Evolutionary conservation across 805 yeast genomes (phyloP).

Genomic region (Ogataea chonburiensis): DNA sequence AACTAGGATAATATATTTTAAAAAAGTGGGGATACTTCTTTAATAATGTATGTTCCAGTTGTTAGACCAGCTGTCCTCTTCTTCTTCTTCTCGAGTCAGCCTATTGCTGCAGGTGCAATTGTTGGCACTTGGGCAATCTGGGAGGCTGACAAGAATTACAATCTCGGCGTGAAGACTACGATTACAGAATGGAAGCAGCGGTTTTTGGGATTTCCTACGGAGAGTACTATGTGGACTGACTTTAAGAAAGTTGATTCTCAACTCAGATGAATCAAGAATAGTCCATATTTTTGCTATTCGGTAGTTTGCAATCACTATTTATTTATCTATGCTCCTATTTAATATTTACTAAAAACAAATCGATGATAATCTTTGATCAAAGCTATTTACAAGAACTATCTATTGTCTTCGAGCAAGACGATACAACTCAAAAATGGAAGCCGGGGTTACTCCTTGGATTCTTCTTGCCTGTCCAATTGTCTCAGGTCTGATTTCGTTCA

Average conservation of each 20-base stretch:
- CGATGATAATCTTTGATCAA: no score
- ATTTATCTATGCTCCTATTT: no score
- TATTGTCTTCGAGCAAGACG: slow-evolving; percentile 42
- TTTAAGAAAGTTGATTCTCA: slow-evolving; percentile 34
- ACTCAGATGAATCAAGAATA: slow-evolving; percentile 17
- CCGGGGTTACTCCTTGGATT: slow-evolving; percentile 93
- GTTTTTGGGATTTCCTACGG: slow-evolving; percentile 36
- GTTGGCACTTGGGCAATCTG: slow-evolving; percentile 35
- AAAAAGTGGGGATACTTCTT: slow-evolving; percentile 2
- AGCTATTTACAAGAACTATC: background rate
- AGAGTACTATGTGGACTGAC: slow-evolving; percentile 27
- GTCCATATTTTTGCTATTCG: no score
- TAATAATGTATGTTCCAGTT: slow-evolving; percentile 27
- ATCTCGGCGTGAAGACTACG: slow-evolving; percentile 32
- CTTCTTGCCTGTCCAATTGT: slow-evolving; percentile 95
- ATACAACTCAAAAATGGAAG: slow-evolving; percentile 80
- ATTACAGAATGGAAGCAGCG: slow-evolving; percentile 30
- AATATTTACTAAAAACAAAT: no score
- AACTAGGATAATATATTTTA: background rate
- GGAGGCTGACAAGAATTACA: slow-evolving; percentile 37
- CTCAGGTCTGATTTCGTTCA: slow-evolving; percentile 76
- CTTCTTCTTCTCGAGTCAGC: slow-evolving; percentile 38
- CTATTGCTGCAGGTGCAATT: slow-evolving; percentile 36
- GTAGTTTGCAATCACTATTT: no score
- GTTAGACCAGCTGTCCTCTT: slow-evolving; percentile 38